phyloP scores from a whole-genome alignment of 1,139 yeast species.

The Arxiozyma slooffiae region DNA sequence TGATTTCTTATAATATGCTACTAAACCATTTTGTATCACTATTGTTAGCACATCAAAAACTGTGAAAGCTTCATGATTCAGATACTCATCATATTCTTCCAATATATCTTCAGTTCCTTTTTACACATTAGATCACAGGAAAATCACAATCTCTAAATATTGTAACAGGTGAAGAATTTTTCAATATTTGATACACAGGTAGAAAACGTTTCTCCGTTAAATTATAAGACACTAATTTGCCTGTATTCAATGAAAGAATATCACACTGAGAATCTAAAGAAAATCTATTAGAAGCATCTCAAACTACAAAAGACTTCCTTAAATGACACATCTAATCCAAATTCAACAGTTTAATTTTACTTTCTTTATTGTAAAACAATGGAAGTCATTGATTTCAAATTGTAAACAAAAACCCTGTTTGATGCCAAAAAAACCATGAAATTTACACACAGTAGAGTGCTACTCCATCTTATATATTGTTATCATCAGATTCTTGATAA shows the following conservation, averaged over 20 bases:
- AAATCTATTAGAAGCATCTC: neutral
- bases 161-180: conserved; percentile 15
- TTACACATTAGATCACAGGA: conserved; percentile 14
- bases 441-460: conserved; percentile 14
- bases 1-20: conserved; percentile 29
- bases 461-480: conserved; percentile 13
- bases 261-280: neutral
- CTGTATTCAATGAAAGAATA: conserved; percentile 9
- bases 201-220: conserved; percentile 23
- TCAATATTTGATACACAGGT: conserved; percentile 25
- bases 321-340: conserved; percentile 33
- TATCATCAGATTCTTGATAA: conserved; percentile 6
- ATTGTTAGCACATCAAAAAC: conserved; percentile 34
- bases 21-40: conserved; percentile 41
- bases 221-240: conserved; percentile 23
- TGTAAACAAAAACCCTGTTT: conserved; percentile 25
- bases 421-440: conserved; percentile 21
- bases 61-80: conserved; percentile 35
- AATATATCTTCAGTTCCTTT: conserved; percentile 13
- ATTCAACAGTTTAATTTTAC: conserved; percentile 31
- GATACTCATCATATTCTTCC: conserved; percentile 20
- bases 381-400: conserved; percentile 33
- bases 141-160: conserved; percentile 27
- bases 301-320: conserved; percentile 15
- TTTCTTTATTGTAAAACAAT: conserved; percentile 36